Evolutionary conservation across 2,329 filamentous ascomycete species (phyloP), one percentile per base, ranked within the genome.

Genomic region (Nigrograna mackinnonii): DNA sequence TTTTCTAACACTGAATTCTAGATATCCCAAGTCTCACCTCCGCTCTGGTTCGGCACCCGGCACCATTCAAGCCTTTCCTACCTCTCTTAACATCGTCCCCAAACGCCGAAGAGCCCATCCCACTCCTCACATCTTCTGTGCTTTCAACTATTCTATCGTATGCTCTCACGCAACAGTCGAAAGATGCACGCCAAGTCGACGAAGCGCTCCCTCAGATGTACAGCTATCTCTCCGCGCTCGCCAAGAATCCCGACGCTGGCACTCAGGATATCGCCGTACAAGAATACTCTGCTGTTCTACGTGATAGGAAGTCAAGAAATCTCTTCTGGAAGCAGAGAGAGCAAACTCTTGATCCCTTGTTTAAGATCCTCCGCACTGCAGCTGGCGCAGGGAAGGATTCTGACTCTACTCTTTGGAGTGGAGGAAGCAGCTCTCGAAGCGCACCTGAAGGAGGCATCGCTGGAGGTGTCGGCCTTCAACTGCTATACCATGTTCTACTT

Each of bases 181-280:
- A 82, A 57, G 71, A 74, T 9, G 73, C 75, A 2, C 49, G 72
- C 4, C 81, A 89, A 41, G 87, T 91, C 41, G 78, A 86, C 39
- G 79, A 88, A 54, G 89, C 91, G 16, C 80, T 97, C 33, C 87
- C 90, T 14, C 79, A 89, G 59, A 79, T 97, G 37, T 89, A 94
- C 70, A 85, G 82, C 61, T 97, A 96, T 70, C 82, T 97, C 21
- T 88, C 91, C 6, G 84, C 84, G 39, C 78, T 97, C 42, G 85
- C 88, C 44, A 91, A 91, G 75, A 90, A 85, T 64, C 81, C 87
- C 43, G 94, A 99, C 70, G 87, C 89, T 41, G 90, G 90, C 28
- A 79, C 95, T 43, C 94, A 99, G 71, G 94, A 99, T 64, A 96
- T 97, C 63, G 92, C 91, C 19, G 91, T 97, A 11, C 89, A 94